Evolutionary conservation across 2,329 filamentous ascomycete genomes (phyloP).

Genomic region (Podosphaera leucotricha): DNA sequence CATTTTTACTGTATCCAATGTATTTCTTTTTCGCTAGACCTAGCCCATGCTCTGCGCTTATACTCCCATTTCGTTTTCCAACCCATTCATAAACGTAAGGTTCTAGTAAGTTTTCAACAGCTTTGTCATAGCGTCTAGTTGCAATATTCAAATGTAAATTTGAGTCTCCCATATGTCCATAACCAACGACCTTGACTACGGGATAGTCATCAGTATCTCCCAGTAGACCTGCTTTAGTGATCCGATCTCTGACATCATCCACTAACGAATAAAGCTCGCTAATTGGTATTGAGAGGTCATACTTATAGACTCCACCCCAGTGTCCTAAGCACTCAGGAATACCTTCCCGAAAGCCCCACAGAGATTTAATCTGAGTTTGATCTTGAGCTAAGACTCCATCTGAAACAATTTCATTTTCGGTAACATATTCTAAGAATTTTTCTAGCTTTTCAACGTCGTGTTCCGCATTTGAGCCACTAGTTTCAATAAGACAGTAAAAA

Average conservation of each 20-base stretch:
- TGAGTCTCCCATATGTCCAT: constrained; percentile 93
- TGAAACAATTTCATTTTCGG: constrained; percentile 63
- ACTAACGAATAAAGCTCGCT: constrained; percentile 72
- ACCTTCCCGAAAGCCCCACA: constrained; percentile 88
- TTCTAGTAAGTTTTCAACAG: constrained; percentile 69
- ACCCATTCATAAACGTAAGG: constrained; percentile 98
- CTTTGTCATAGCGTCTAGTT: constrained; percentile 60
- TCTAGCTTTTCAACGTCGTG: constrained; percentile 87
- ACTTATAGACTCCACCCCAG: constrained; percentile 93
- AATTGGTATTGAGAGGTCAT: constrained; percentile 87
- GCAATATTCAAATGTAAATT: constrained; percentile 88
- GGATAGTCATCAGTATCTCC: constrained; percentile 53
- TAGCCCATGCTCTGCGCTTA: constrained; percentile 88
- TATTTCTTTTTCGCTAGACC: constrained; percentile 91
- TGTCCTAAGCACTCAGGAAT: constrained; percentile 76
- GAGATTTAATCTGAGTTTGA: constrained; percentile 61
- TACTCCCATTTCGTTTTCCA: constrained; percentile 63
- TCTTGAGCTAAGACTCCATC: constrained; percentile 88
- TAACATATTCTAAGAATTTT: constrained; percentile 72
- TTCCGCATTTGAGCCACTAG: constrained; percentile 78
- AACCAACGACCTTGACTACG: constrained; percentile 77
- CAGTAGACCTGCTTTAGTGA: constrained; percentile 52
- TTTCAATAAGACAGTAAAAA: constrained; percentile 95
- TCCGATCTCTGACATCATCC: constrained; percentile 53
- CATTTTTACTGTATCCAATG: constrained; percentile 66